Evolutionary conservation across 106 monocot species (phyloP).

Genomic region (Dendrobium catenatum): DNA sequence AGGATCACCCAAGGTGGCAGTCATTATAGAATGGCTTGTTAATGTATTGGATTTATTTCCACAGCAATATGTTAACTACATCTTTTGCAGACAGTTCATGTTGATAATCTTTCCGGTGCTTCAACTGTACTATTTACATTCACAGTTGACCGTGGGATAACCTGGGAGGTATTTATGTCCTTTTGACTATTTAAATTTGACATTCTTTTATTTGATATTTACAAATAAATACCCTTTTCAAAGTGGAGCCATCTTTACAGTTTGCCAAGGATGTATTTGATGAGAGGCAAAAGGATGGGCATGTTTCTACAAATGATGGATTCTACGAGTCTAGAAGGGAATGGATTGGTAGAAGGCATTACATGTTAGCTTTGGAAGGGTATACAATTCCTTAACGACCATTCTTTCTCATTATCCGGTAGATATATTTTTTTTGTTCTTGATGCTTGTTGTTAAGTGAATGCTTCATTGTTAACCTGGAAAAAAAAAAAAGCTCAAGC

Average conservation of each 20-base stretch:
- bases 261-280: slow-evolving; percentile 72
- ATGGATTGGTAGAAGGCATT: slow-evolving; percentile 94
- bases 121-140: slow-evolving; percentile 78
- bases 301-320: slow-evolving; percentile 45
- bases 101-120: slow-evolving; percentile 86
- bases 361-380: slow-evolving; percentile 82
- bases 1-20: slow-evolving; percentile 68
- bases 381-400: slow-evolving; percentile 17
- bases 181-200: not conserved
- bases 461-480: not conserved
- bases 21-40: not conserved
- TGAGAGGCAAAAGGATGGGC: slow-evolving; percentile 46
- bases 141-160: slow-evolving; percentile 75
- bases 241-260: slow-evolving; percentile 20
- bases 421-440: not conserved
- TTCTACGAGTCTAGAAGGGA: slow-evolving; percentile 97
- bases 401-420: not conserved
- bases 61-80: slow-evolving; percentile 4
- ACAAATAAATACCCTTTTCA: not conserved
- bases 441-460: not conserved
- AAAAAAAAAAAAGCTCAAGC: too few relatives aligned
- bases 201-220: not conserved
- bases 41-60: slow-evolving; percentile 6
- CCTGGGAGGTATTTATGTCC: slow-evolving; percentile 67
- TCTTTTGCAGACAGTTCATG: slow-evolving; percentile 70